Evolutionary conservation across 495 filamentous ascomycete genomes (phyloP).

Genomic region (Aspergillus affinis): DNA sequence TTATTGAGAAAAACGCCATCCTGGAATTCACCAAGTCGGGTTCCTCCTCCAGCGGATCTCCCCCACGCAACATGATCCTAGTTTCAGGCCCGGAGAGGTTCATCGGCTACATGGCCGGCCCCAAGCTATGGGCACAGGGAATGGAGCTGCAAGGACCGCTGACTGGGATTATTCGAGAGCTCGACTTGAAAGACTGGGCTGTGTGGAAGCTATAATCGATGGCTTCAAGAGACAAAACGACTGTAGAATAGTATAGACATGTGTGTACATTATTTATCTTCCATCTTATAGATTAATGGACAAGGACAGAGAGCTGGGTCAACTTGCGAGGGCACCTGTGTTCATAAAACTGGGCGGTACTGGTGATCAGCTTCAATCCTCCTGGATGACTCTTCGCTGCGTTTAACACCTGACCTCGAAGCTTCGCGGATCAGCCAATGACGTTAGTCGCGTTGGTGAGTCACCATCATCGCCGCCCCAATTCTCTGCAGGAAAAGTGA

Average conservation of each 20-base stretch:
- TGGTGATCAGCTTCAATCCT: constrained; percentile 83
- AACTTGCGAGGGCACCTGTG: constrained; percentile 36
- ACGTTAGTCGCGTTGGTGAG: neutral
- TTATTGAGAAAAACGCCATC: constrained; percentile 56
- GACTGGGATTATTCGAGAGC: constrained; percentile 52
- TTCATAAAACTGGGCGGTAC: constrained; percentile 58
- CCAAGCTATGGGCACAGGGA: constrained; percentile 70
- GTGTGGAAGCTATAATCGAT: constrained; percentile 59
- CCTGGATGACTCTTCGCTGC: neutral
- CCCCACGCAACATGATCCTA: constrained; percentile 61
- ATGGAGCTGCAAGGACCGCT: constrained; percentile 69
- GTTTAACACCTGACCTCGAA: neutral
- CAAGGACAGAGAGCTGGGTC: constrained; percentile 29
- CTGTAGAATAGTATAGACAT: constrained; percentile 71
- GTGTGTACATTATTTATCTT: constrained; percentile 54
- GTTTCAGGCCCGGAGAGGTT: constrained; percentile 92
- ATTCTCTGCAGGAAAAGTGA: neutral
- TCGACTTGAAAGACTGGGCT: constrained; percentile 56
- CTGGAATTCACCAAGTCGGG: constrained; percentile 30
- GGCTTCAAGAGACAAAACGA: constrained; percentile 58
- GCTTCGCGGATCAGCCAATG: neutral
- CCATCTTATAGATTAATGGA: neutral
- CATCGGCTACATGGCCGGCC: constrained; percentile 72
- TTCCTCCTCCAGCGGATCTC: constrained; percentile 15
- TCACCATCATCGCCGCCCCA: neutral